These are phyloP conservation scores for Lentinula sp. DNA, from an alignment of 768 basidiomycete species.

Conservation along the genomic window DNA sequence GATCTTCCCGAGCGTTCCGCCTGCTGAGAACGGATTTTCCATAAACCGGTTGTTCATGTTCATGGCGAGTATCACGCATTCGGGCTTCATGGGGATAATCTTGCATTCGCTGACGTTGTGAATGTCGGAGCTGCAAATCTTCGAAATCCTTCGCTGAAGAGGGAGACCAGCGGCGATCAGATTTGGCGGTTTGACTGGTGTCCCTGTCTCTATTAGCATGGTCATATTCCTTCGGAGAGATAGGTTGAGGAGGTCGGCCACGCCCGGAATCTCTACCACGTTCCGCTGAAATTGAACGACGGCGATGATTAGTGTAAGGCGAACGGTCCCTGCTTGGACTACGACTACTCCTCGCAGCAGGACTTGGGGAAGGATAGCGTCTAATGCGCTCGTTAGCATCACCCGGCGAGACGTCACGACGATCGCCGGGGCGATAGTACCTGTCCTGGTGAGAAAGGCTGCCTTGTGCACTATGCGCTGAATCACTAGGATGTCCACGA, in stretches of 20 bases:
- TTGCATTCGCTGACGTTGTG: conserved; percentile 5
- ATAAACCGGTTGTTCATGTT: neutral
- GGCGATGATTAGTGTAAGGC: neutral
- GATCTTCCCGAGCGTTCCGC: neutral
- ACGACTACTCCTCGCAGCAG: conserved; percentile 6
- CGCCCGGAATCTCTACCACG: conserved; percentile 1
- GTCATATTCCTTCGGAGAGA: neutral
- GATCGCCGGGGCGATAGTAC: conserved; percentile 33
- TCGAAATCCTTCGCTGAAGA: neutral
- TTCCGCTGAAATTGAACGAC: neutral
- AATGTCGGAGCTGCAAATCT: neutral
- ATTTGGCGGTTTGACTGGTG: neutral
- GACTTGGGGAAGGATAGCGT: neutral
- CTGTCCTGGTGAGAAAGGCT: conserved; percentile 33
- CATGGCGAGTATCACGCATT: neutral
- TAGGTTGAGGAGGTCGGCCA: neutral
- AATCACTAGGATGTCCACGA: neutral
- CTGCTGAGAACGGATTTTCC: neutral
- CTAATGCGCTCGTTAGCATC: neutral
- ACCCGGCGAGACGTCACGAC: neutral
- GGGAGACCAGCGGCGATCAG: conserved; percentile 5
- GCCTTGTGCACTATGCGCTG: neutral
- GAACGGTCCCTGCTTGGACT: conserved; percentile 1
- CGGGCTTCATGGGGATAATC: neutral
- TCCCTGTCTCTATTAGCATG: conserved; percentile 7